Evolutionary conservation across 2,329 filamentous ascomycete genomes (phyloP).

Genomic region (Lasiodiplodia sp.): DNA sequence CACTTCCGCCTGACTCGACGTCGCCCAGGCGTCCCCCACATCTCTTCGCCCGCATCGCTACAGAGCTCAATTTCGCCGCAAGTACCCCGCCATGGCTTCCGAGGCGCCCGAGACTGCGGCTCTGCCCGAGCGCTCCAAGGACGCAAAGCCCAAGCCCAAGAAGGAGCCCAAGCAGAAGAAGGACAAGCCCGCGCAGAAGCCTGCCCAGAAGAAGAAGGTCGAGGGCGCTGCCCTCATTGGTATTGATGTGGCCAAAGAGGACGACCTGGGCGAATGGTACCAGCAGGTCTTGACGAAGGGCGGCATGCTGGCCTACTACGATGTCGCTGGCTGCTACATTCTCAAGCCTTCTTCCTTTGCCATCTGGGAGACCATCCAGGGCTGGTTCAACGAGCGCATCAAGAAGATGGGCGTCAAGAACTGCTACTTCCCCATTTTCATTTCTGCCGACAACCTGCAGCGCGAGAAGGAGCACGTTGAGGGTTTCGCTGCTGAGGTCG

Average conservation of each 20-base stretch:
- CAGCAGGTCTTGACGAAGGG: slow-evolving; percentile 97
- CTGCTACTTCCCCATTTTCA: slow-evolving; percentile 95
- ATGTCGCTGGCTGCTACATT: slow-evolving; percentile 97
- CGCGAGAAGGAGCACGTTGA: slow-evolving; percentile 95
- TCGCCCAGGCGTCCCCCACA: not conserved
- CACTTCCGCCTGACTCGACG: slow-evolving; percentile 3
- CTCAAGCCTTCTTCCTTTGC: slow-evolving; percentile 70
- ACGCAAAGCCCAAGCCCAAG: slow-evolving; percentile 31
- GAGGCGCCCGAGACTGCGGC: slow-evolving; percentile 19
- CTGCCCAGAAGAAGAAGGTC: slow-evolving; percentile 57
- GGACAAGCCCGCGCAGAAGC: slow-evolving; percentile 32
- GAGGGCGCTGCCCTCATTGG: slow-evolving; percentile 76
- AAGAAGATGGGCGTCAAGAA: slow-evolving; percentile 93
- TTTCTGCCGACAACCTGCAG: slow-evolving; percentile 86
- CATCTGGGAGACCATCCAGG: slow-evolving; percentile 73
- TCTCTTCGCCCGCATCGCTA: not conserved
- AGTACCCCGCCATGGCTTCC: slow-evolving; percentile 28
- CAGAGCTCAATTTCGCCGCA: slow-evolving; percentile 10
- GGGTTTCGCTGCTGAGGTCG: slow-evolving; percentile 91
- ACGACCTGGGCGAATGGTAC: slow-evolving; percentile 95
- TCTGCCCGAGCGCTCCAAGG: slow-evolving; percentile 31
- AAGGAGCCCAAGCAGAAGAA: slow-evolving; percentile 33
- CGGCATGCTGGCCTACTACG: slow-evolving; percentile 97
- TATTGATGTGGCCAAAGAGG: slow-evolving; percentile 83
- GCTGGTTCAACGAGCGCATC: slow-evolving; percentile 70